A percentile compares a stretch with the other conserved stretches of the same genome.
Evolutionary conservation across 257 asterid genomes (phyloP).

Genomic region (Salvia hispanica): DNA sequence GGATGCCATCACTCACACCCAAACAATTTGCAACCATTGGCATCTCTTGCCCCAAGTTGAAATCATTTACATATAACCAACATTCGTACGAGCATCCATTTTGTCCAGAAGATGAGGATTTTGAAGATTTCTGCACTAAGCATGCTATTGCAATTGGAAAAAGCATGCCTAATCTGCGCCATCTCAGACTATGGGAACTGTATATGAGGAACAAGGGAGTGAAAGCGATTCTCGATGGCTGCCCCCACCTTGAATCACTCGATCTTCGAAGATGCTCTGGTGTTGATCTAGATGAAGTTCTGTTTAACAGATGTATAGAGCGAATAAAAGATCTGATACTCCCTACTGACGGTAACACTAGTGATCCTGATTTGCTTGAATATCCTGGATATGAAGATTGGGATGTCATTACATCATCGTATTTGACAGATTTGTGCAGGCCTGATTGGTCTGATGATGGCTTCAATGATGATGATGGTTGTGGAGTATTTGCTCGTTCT

Average conservation of each 20-base stretch:
- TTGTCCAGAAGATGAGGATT: not conserved
- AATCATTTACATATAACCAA: constrained; percentile 23
- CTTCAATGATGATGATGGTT: too few relatives aligned
- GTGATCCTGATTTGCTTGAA: constrained; percentile 18
- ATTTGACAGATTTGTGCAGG: too few relatives aligned
- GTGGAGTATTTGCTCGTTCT: too few relatives aligned
- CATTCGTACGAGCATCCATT: not conserved
- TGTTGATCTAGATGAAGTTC: not conserved
- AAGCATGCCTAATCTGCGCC: too few relatives aligned
- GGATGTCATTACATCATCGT: too few relatives aligned
- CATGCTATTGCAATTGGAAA: too few relatives aligned
- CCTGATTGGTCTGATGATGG: too few relatives aligned
- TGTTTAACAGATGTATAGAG: not conserved
- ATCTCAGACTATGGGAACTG: too few relatives aligned
- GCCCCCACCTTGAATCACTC: not conserved
- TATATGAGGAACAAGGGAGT: too few relatives aligned
- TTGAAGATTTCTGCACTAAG: constrained; percentile 9
- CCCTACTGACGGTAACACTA: constrained; percentile 34
- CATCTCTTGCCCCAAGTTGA: constrained; percentile 41
- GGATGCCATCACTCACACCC: not conserved
- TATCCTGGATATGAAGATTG: too few relatives aligned
- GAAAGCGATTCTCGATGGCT: too few relatives aligned
- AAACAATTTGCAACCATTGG: constrained; percentile 37
- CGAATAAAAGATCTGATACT: not conserved
- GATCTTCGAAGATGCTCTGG: not conserved